Conservation (phyloP, 192 early-diverging fungal species). For the Physocladia obscura region DNA sequence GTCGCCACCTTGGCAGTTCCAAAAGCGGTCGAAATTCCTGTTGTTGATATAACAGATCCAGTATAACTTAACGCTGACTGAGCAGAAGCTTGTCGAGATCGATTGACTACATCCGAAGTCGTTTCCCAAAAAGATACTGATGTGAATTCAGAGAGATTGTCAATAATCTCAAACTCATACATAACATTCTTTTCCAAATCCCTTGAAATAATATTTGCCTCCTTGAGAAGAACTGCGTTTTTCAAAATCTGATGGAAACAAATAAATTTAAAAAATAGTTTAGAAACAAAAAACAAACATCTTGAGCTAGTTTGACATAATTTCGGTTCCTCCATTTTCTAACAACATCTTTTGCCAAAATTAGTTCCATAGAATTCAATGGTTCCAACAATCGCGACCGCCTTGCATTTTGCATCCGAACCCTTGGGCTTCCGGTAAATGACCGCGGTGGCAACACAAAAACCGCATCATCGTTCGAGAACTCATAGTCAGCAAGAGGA, state of each 20-base stretch:
- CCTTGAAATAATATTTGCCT: constrained; percentile 85
- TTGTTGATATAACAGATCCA: too few relatives aligned
- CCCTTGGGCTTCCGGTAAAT: background rate
- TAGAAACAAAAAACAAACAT: background rate
- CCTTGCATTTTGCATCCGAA: background rate
- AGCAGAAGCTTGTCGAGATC: constrained; percentile 14
- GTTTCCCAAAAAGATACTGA: constrained; percentile 45
- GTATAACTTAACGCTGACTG: background rate
- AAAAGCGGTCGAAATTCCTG: background rate
- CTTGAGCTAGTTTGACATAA: constrained; percentile 35
- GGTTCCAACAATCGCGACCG: background rate
- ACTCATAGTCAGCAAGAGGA: background rate
- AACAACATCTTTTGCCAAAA: constrained; percentile 12
- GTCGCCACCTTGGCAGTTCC: background rate
- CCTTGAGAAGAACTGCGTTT: constrained; percentile 61
- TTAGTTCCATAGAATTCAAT: constrained; percentile 4
- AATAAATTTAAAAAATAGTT: background rate
- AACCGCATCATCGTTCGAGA: background rate
- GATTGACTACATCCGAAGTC: background rate
- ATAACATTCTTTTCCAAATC: constrained; percentile 79
- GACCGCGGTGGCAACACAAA: too few relatives aligned
- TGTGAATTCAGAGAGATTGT: background rate
- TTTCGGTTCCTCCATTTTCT: constrained; percentile 30
- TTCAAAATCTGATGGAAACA: constrained; percentile 3
- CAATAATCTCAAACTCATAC: constrained; percentile 75